phyloP scores from a whole-genome alignment of 2,329 filamentous ascomycete genomes.

The Aspergillus sp. region DNA sequence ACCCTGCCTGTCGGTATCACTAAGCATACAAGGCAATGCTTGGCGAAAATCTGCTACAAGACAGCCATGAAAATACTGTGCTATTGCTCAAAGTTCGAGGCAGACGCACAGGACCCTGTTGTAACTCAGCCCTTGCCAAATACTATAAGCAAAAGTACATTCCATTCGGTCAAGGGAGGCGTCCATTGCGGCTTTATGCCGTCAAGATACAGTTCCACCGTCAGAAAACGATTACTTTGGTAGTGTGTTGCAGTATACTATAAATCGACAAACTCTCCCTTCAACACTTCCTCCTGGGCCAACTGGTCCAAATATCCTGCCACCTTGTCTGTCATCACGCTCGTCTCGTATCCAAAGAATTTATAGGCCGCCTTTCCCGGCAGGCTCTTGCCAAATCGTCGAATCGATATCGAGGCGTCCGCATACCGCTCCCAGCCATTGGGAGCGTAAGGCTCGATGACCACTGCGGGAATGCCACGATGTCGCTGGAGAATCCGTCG shows the following conservation, averaged over 20 bases:
- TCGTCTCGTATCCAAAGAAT: conserved; percentile 15
- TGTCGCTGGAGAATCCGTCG: conserved; percentile 34
- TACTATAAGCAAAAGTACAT: no score
- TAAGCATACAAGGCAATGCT: no score
- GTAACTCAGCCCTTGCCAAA: no score
- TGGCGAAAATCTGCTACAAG: no score
- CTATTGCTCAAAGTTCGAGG: no score
- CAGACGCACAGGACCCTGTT: no score
- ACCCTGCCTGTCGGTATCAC: no score
- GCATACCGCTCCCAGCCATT: conserved; percentile 49
- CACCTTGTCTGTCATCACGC: conserved; percentile 5
- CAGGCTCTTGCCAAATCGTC: conserved; percentile 1
- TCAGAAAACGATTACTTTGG: no score
- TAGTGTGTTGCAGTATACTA: background rate
- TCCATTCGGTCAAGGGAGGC: no score
- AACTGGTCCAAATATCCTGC: conserved; percentile 4
- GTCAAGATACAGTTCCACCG: no score
- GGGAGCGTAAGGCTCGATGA: conserved; percentile 44
- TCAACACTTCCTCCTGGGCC: conserved; percentile 1
- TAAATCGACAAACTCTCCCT: conserved; percentile 8
- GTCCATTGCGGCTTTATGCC: no score
- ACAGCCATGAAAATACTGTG: no score
- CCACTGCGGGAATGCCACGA: conserved; percentile 34
- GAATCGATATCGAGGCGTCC: conserved; percentile 18
- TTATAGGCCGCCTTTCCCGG: conserved; percentile 18